Evolutionary conservation across 306 rosid genomes (phyloP), one percentile per base, ranked within the genome.

Genomic region (Ormosia semicastrata): DNA sequence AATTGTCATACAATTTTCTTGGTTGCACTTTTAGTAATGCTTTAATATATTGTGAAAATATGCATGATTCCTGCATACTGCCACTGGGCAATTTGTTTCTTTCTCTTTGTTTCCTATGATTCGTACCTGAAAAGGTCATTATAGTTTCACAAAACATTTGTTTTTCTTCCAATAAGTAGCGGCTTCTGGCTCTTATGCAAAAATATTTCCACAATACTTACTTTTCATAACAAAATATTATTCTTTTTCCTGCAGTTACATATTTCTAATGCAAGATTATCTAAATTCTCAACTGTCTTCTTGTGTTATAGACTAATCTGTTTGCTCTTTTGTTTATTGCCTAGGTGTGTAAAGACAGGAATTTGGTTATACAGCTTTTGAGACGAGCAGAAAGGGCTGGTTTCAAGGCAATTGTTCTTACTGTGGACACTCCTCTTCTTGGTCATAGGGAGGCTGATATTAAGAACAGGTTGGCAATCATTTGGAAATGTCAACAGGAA

Each of bases 371-470:
- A 66, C 99, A 95, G 62, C 98, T 95, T 58, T 97, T 95, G 82
- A 93, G 86, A 81, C 89, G 98, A 89, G 99, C 99, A 39, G 99
- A 93, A 88, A 89, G 82, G 68, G 98, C 99, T 78, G 98, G 98
- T 78, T 95, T 92, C 90, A 95, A 90, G 88, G 99, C 99, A 37
- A 95, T 95, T 83, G 96, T 91, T 65, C 94, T 95, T 67, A 95
- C 99, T 11, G 99, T 93, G 57, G 99, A 95, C 84, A 90, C 93
- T 80, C 98, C 99, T 64, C 46, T 89, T 67, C 97, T 95, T 34
- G 99, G 99, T 70, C 97, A 98, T 59, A 84, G 99, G 83, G 97
- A 95, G 81, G 97, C 98, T 32, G 98, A 95, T 84, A 95, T 95
- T 82, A 95, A 92, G 89, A 95, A 95, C 90, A 90, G 99, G 99